Evolutionary conservation across 78 protist species (phyloP).

Genomic region (Capsaspora owczarzaki): DNA sequence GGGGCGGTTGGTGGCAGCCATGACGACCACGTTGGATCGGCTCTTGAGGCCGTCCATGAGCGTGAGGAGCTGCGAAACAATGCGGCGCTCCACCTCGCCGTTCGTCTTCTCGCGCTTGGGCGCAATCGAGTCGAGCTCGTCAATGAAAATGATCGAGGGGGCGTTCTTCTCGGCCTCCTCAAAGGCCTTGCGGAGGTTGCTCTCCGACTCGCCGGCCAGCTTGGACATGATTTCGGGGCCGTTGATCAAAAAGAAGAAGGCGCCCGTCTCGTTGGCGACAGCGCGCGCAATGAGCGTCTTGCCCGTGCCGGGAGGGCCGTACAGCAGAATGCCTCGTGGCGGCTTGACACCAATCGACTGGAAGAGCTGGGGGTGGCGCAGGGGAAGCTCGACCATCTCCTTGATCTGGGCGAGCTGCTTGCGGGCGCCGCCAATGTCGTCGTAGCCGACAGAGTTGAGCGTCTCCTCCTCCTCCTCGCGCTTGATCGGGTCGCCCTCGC

Average conservation of each 20-base stretch:
- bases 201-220: slow-evolving; percentile 99
- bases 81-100: slow-evolving; percentile 99
- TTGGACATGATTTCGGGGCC: slow-evolving; percentile 99
- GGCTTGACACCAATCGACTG: slow-evolving; percentile 93
- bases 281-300: slow-evolving; percentile 99
- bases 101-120: slow-evolving; percentile 99
- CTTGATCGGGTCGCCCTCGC: slow-evolving; percentile 99
- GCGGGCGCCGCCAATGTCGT: slow-evolving; percentile 99
- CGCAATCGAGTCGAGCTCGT: slow-evolving; percentile 99
- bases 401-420: slow-evolving; percentile 98
- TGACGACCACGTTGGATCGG: slow-evolving; percentile 96
- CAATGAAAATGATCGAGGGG: slow-evolving; percentile 98
- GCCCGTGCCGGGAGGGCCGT: slow-evolving; percentile 99
- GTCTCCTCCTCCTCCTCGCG: slow-evolving; percentile 98
- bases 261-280: slow-evolving; percentile 99
- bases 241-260: slow-evolving; percentile 99
- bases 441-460: slow-evolving; percentile 90
- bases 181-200: slow-evolving; percentile 97
- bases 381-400: slow-evolving; percentile 99
- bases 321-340: slow-evolving; percentile 92
- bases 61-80: slow-evolving; percentile 99
- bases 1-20: slow-evolving; percentile 99
- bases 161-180: slow-evolving; percentile 99
- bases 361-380: slow-evolving; percentile 99
- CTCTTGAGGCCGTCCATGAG: slow-evolving; percentile 99